phyloP scores from a whole-genome alignment of 1,284 basidiomycete genomes.

The Inonotus obliquus region DNA sequence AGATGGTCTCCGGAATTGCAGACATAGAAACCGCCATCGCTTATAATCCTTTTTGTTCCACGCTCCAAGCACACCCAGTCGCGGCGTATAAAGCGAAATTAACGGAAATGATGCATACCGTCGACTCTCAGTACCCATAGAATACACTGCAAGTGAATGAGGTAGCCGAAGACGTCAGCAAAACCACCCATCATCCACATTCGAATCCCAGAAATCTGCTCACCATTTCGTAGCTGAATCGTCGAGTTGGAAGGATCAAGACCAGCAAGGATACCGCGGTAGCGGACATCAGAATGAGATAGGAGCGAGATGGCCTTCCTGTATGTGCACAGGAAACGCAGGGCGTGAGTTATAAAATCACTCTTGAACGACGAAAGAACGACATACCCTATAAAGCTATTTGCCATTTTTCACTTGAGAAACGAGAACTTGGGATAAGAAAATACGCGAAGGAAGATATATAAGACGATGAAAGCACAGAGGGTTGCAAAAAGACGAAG shows the following conservation, averaged over 20 bases:
- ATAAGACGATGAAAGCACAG: not conserved
- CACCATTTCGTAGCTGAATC: constrained; percentile 84
- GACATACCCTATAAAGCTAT: constrained; percentile 65
- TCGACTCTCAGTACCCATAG: constrained; percentile 84
- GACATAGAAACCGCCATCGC: no score
- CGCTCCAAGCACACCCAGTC: no score
- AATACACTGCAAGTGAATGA: constrained; percentile 54
- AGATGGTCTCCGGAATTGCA: no score
- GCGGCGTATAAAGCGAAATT: constrained; percentile 61
- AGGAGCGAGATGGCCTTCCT: constrained; percentile 88
- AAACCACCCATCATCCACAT: not conserved
- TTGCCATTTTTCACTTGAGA: constrained; percentile 46
- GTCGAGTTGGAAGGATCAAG: constrained; percentile 82
- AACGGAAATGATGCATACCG: constrained; percentile 53
- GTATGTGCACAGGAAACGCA: constrained; percentile 18
- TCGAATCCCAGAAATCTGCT: constrained; percentile 21
- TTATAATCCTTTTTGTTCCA: no score
- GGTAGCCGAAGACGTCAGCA: not conserved
- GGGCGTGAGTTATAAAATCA: constrained; percentile 8
- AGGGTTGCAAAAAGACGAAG: not conserved
- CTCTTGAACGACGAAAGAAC: not conserved
- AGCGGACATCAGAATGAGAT: constrained; percentile 87
- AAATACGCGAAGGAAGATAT: constrained; percentile 19
- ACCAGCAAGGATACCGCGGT: constrained; percentile 80
- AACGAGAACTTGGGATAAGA: not conserved